These are phyloP conservation scores for Ogataea minuta DNA, from an alignment of 805 yeast genomes.

Conservation along the genomic window DNA sequence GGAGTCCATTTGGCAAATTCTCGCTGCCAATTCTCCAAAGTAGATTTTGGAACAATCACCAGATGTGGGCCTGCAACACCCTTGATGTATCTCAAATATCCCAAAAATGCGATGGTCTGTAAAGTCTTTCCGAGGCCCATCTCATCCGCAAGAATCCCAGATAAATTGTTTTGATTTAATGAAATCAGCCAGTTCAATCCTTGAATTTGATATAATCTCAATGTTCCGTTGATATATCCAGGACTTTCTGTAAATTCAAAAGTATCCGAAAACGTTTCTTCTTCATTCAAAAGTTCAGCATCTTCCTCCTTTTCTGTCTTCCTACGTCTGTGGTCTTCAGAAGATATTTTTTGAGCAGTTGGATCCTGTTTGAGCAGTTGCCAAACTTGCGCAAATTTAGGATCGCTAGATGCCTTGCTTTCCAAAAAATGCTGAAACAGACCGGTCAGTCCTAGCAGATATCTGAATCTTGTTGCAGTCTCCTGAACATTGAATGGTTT, in stretches of 20 bases:
- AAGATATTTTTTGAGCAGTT: conserved; percentile 2
- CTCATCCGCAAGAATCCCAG: conserved; percentile 81
- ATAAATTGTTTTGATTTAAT: conserved; percentile 61
- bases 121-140: conserved; percentile 85
- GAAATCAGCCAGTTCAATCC: conserved; percentile 79
- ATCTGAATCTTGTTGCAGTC: conserved; percentile 65
- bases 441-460: conserved; percentile 62
- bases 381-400: conserved; percentile 51
- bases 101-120: conserved; percentile 75
- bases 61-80: conserved; percentile 68
- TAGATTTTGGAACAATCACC: conserved; percentile 76
- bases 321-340: conserved; percentile 49
- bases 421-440: conserved; percentile 68
- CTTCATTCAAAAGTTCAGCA: conserved; percentile 66
- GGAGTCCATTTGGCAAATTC: conserved; percentile 81
- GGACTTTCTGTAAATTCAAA: conserved; percentile 54
- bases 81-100: conserved; percentile 63
- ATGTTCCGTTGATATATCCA: conserved; percentile 52
- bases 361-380: conserved; percentile 33
- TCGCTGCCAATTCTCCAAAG: conserved; percentile 77
- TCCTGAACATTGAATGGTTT: conserved; percentile 49
- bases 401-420: conserved; percentile 61
- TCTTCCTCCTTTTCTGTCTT: conserved; percentile 79
- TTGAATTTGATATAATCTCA: conserved; percentile 75
- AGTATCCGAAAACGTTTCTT: conserved; percentile 38